phyloP scores from a whole-genome alignment of 768 basidiomycete species.

The Serendipita sp. region DNA sequence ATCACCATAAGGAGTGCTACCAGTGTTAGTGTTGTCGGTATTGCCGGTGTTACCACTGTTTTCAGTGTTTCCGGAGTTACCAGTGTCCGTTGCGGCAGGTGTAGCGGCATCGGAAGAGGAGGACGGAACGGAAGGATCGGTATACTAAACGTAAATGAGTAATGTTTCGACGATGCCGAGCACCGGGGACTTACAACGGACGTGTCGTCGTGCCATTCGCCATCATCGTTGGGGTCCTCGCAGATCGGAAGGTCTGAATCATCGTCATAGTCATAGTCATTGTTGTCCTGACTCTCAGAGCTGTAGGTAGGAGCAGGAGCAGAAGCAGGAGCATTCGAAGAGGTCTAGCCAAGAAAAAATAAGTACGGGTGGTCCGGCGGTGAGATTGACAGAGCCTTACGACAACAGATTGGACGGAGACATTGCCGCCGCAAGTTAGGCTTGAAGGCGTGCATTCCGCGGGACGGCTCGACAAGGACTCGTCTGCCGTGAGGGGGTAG shows the following conservation, averaged over 20 bases:
- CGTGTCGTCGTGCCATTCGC: not conserved
- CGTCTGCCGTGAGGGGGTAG: not conserved
- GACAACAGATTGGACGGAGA: not conserved
- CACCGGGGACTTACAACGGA: not conserved
- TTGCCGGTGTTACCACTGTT: not conserved
- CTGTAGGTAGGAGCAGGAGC: not conserved
- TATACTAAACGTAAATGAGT: not conserved
- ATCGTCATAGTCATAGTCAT: not conserved
- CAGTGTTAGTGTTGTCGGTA: not conserved
- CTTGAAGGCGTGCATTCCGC: not conserved
- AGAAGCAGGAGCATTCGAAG: not conserved
- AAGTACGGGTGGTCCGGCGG: not conserved
- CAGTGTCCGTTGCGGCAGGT: not conserved
- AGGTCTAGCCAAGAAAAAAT: not conserved
- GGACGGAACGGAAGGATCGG: not conserved
- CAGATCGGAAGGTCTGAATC: not conserved
- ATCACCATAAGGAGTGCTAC: not conserved
- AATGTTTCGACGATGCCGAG: not conserved
- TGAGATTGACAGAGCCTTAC: not conserved
- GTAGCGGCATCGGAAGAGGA: not conserved
- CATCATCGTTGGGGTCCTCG: slow-evolving; percentile 1
- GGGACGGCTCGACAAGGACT: not conserved
- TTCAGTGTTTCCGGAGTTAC: not conserved
- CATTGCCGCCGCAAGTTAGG: not conserved
- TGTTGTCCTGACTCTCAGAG: not conserved